Base-by-base conservation (phyloP, 345 rosid genomes). In the Citrus hindsii region DNA sequence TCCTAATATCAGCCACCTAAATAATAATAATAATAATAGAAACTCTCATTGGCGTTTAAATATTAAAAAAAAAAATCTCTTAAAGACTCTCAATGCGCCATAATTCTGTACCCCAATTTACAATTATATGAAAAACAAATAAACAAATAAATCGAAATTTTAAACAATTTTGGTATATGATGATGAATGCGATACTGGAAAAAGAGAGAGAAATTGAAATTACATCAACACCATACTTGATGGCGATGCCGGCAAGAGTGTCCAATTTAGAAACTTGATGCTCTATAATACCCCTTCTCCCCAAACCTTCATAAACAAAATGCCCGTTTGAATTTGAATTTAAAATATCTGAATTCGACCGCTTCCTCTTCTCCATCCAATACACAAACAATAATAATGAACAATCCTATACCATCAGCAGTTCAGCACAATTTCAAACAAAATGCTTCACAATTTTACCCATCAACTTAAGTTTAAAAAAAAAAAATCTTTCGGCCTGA, bases 141-240 rank as follows among this genome's bases (percentile, higher is more conserved):
- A 9, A 40, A 40, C 10, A 40, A 40, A 40, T 40, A 22, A 58
- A 2, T 16, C 13, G 60, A 19, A 28, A 25, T n/a, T 37, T 53
- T 53, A 5, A 69, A 55, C 2, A 33, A 12, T 13, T 0, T 22
- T 8, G n/a, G 6, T 12, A 1, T 14, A 2, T 16, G 18, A 67
- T 46, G 24, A 1, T 21, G 53, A 33, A 19, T 1, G 40, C 7
- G 30, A 6, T 9, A 22, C 6, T 22, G 7, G 32, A 1, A 10
- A 2, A 9, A 19, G 64, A 9, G 33, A 9, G 24, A 18, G 14
- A 35, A 68, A 28, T 28, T 32, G 58, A 66, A 60, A 48, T 63
- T 81, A 91, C 99, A 96, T 95, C 98, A 46, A 95, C 98, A 5
- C 99, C 99, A 70, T 95, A 95, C 77, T 90, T 91, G 42, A 95